Evolutionary conservation across 257 asterid genomes (phyloP).

Genomic region (Craterostigma plantagineum): DNA sequence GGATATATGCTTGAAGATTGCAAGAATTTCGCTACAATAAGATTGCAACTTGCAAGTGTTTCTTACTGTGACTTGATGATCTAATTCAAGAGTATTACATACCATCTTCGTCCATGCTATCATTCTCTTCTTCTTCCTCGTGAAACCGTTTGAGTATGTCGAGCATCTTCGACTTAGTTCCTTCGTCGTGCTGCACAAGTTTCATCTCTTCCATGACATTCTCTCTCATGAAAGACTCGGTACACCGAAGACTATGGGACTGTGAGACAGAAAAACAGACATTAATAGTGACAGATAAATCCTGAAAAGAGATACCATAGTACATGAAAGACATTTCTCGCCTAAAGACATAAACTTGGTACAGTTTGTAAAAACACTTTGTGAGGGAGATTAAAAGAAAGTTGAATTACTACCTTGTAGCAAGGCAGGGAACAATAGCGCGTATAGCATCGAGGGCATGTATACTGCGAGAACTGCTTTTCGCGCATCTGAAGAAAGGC

Average conservation of each 20-base stretch:
- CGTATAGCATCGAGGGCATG: conserved; percentile 84
- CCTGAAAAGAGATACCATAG: no score
- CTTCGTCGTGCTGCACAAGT: conserved; percentile 37
- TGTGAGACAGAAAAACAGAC: conserved; percentile 12
- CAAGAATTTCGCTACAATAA: no score
- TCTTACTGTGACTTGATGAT: no score
- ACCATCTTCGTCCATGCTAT: conserved; percentile 45
- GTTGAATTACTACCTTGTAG: conserved; percentile 61
- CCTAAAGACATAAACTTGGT: conserved; percentile 1
- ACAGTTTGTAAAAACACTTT: neutral
- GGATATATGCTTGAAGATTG: no score
- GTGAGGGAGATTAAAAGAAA: neutral
- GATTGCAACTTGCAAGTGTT: no score
- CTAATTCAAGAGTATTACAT: neutral
- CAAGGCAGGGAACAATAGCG: conserved; percentile 83
- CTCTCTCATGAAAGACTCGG: conserved; percentile 82
- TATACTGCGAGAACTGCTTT: conserved; percentile 79
- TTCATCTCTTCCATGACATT: conserved; percentile 65
- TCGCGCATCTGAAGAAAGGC: conserved; percentile 52
- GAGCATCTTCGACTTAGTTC: conserved; percentile 55
- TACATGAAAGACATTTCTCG: conserved; percentile 1
- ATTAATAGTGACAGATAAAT: conserved; percentile 1
- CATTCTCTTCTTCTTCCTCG: conserved; percentile 36
- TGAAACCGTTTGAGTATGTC: conserved; percentile 80
- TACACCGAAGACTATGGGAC: conserved; percentile 79